Percentiles rank a stretch among this genome's conserved stretches.
These are phyloP conservation scores for Euphorbia peplus DNA, from an alignment of 345 rosid species.

Conservation along the genomic window DNA sequence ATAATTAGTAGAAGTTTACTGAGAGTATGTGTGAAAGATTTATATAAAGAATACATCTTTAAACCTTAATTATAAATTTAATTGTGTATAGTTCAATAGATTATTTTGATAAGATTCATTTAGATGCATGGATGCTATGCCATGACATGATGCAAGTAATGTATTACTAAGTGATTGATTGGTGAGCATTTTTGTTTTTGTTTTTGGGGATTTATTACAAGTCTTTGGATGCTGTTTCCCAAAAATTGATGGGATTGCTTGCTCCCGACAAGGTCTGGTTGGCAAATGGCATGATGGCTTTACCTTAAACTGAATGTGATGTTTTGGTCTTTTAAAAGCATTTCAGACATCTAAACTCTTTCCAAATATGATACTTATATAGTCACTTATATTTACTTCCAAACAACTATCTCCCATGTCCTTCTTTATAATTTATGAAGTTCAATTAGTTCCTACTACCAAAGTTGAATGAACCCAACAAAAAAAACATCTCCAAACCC, in stretches of 20 bases:
- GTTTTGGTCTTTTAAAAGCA: conserved; percentile 49
- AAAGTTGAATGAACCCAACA: too few relatives aligned
- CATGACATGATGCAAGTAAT: conserved; percentile 7
- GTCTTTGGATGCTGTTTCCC: conserved; percentile 46
- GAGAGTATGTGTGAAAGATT: conserved; percentile 15
- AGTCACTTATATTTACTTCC: conserved; percentile 8
- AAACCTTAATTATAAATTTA: too few relatives aligned
- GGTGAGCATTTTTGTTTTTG: too few relatives aligned
- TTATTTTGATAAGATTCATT: too few relatives aligned
- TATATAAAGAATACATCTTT: too few relatives aligned
- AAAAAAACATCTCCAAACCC: too few relatives aligned
- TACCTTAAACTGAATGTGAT: conserved; percentile 53
- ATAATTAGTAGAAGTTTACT: neutral
- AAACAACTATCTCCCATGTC: conserved; percentile 13
- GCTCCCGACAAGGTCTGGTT: conserved; percentile 79
- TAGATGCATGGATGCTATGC: conserved; percentile 2
- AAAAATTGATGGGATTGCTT: conserved; percentile 66
- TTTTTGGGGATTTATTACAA: too few relatives aligned
- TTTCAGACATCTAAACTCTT: conserved; percentile 39
- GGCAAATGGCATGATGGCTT: conserved; percentile 66
- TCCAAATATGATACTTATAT: conserved; percentile 31
- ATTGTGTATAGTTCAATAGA: neutral
- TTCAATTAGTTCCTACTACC: too few relatives aligned
- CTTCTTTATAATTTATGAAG: neutral
- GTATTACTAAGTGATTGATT: too few relatives aligned